Conservation (phyloP, 139 green algal genomes). For the Picochlorum sp. region DNA sequence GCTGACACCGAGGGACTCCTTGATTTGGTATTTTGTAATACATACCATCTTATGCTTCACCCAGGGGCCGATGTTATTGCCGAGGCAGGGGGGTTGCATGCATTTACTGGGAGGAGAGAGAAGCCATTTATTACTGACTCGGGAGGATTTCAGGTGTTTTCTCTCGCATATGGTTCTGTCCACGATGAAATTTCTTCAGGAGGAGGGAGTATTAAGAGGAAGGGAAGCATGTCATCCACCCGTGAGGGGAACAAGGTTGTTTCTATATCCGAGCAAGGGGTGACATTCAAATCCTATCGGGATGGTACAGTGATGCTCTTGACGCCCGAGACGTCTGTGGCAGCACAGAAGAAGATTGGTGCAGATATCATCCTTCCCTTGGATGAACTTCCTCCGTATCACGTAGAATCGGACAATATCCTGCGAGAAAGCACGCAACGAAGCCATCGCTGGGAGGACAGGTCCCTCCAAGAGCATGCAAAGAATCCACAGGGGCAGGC, state of each 20-base stretch:
- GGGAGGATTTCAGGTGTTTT: conserved; percentile 49
- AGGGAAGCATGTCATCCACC: conserved; percentile 2
- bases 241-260: conserved; percentile 20
- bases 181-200: conserved; percentile 31
- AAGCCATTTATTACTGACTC: conserved; percentile 45
- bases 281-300: conserved; percentile 29
- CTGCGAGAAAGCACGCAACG: conserved; percentile 24
- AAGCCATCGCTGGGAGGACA: conserved; percentile 38
- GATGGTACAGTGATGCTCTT: conserved; percentile 37
- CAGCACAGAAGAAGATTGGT: conserved; percentile 38
- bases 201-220: conserved; percentile 11
- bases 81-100: conserved; percentile 35
- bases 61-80: conserved; percentile 34
- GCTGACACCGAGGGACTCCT: conserved; percentile 17
- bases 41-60: conserved; percentile 45
- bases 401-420: conserved; percentile 8
- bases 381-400: conserved; percentile 45
- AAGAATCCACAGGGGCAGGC: conserved; percentile 33
- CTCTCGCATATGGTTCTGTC: conserved; percentile 34
- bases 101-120: conserved; percentile 33
- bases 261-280: conserved; percentile 27
- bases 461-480: conserved; percentile 32
- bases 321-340: conserved; percentile 36
- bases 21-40: conserved; percentile 38
- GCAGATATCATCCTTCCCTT: conserved; percentile 51